These are phyloP conservation scores for Corymbia maculata DNA, from an alignment of 345 rosid genomes.

Conservation along the genomic window DNA sequence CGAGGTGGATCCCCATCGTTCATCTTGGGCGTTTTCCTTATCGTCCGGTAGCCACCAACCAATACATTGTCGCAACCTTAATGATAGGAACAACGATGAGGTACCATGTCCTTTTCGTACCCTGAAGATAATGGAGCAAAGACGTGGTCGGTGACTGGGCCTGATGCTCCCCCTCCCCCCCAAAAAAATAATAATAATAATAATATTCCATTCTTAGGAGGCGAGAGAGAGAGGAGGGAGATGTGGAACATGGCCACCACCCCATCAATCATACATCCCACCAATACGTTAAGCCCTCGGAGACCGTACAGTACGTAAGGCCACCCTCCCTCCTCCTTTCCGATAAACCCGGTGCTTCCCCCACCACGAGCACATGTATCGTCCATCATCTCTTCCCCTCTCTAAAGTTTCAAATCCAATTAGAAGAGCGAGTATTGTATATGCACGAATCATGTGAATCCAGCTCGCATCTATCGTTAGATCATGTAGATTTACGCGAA, in stretches of 20 bases:
- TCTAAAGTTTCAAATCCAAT: background rate
- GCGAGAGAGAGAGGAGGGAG: background rate
- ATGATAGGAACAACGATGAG: background rate
- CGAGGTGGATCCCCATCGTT: background rate
- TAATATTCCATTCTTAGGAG: background rate
- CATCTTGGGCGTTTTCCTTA: background rate
- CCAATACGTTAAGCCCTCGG: background rate
- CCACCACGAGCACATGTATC: background rate
- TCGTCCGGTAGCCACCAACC: background rate
- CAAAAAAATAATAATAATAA: background rate
- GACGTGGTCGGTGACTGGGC: background rate
- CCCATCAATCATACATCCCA: background rate
- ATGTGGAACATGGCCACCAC: background rate
- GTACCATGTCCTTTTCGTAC: background rate
- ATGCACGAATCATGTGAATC: background rate
- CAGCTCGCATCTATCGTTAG: background rate
- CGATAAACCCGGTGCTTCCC: background rate
- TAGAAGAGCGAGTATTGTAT: no score
- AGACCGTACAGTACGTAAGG: background rate
- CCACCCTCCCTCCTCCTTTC: background rate
- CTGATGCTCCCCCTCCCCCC: background rate
- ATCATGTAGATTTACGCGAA: accelerated
- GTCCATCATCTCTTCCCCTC: background rate
- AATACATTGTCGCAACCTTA: background rate
- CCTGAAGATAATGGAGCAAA: background rate